These are phyloP conservation scores for Trichoderma sp. DNA, from an alignment of 2,329 filamentous ascomycete species.

Conservation along the genomic window DNA sequence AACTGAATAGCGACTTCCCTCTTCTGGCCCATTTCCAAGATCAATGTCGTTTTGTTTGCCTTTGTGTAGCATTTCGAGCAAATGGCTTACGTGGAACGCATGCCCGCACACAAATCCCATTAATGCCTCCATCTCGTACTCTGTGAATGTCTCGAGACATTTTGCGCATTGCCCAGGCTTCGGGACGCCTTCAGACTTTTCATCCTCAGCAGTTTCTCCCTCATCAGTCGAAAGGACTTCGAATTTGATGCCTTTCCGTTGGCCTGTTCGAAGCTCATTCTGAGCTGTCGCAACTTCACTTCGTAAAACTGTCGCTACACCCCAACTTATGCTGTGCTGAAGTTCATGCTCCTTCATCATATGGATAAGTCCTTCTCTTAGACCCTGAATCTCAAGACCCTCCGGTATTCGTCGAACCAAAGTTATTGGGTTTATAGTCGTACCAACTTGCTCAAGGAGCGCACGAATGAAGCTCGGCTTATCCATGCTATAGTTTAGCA, in stretches of 20 bases:
- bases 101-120: conserved; percentile 81
- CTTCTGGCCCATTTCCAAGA: conserved; percentile 43
- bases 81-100: conserved; percentile 73
- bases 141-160: conserved; percentile 55
- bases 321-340: conserved; percentile 86
- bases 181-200: conserved; percentile 28
- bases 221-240: conserved; percentile 56
- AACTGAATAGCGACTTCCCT: conserved; percentile 60
- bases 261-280: conserved; percentile 72
- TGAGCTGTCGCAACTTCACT: conserved; percentile 87
- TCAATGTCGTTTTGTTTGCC: conserved; percentile 47
- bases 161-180: conserved; percentile 57
- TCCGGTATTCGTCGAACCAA: conserved; percentile 89
- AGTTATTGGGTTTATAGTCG: conserved; percentile 86
- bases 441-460: conserved; percentile 89
- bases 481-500: conserved; percentile 95
- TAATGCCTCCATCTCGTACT: conserved; percentile 66
- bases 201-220: conserved; percentile 22
- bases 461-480: conserved; percentile 93
- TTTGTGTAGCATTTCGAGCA: conserved; percentile 54
- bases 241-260: conserved; percentile 85
- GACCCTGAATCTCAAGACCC: conserved; percentile 85
- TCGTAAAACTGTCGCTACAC: conserved; percentile 79
- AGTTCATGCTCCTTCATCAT: conserved; percentile 97
- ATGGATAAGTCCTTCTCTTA: conserved; percentile 81